Base-by-base conservation (phyloP, 441 rosid species). In the Bocquillonia castaneifolia region DNA sequence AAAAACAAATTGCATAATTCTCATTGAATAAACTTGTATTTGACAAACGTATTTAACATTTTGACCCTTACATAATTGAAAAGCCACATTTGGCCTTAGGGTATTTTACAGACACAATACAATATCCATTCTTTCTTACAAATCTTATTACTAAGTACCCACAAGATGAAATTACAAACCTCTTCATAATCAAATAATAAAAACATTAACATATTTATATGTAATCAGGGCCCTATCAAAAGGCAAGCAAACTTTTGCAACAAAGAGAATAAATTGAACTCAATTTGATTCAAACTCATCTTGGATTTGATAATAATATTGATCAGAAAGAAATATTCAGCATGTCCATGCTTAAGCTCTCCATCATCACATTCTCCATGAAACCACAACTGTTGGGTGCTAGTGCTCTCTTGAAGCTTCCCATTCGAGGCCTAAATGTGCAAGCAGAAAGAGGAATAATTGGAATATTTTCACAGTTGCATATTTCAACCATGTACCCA, bases 301-400 rank as follows among this genome's bases (percentile, higher is more conserved):
- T 32, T 22, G 13, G 0, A 18, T n/a, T 25, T 69, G 53, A 60
- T 78, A 18, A 13, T n/a, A 6, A 13, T 42, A 42, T n/a, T 42
- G 47, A 31, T 74, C 74, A 86, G 29, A 86, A 86, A 3, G 87
- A 81, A n/a, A 86, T 71, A 74, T 83, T 79, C 72, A 86, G 44
- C 80, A 84, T 86, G 40, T 86, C 91, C 89, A 80, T 76, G 83
- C 89, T 84, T 60, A 86, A 80, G 79, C 78, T 83, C 81, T 86
- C 91, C 91, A 86, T 84, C 91, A 86, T 84, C 26, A 72, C 73
- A 36, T 42, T 84, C 79, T 86, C 91, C 86, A 84, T 77, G 74
- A 84, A 81, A 25, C 89, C 84, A 59, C 91, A 84, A 0, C 42
- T 75, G 22, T n/a, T 55, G 31, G 75, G 64, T 6, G 79, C 64